phyloP scores from a whole-genome alignment of 169 alveolate genomes.

The Ichthyophthirius multifiliis region DNA sequence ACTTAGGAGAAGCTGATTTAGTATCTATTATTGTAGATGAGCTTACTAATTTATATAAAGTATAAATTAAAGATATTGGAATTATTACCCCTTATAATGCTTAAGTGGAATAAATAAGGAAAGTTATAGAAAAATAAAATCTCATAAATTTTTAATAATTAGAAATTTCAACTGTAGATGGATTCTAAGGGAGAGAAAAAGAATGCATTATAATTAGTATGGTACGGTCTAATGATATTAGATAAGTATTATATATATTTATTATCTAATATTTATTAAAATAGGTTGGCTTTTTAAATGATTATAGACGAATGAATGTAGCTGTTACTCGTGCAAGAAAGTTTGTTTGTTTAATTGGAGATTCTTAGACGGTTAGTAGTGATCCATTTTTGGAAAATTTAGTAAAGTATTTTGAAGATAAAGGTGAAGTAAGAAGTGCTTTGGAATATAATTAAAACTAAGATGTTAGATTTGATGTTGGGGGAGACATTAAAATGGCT shows the following conservation, averaged over 20 bases:
- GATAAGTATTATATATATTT: conserved; percentile 19
- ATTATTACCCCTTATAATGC: conserved; percentile 84
- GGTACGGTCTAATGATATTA: conserved; percentile 76
- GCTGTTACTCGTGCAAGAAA: conserved; percentile 82
- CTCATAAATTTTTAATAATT: conserved; percentile 23
- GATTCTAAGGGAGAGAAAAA: conserved; percentile 87
- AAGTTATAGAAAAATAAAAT: conserved; percentile 35
- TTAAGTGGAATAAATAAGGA: conserved; percentile 52
- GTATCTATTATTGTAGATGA: conserved; percentile 63
- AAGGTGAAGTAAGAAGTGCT: conserved; percentile 6
- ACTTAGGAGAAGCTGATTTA: conserved; percentile 66
- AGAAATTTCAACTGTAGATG: conserved; percentile 86
- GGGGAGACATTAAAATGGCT: neutral
- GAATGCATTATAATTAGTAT: conserved; percentile 78
- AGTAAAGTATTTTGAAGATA: conserved; percentile 52
- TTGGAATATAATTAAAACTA: neutral
- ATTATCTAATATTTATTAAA: neutral
- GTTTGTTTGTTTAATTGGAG: conserved; percentile 70
- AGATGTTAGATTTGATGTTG: neutral
- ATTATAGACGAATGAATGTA: conserved; percentile 84
- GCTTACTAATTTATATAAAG: conserved; percentile 46
- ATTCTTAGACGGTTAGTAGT: conserved; percentile 60
- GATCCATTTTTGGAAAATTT: conserved; percentile 62
- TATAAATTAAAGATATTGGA: conserved; percentile 66
- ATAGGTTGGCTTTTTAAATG: conserved; percentile 72